Conservation (phyloP, 768 basidiomycete species). For the Multifurca ochricompacta region DNA sequence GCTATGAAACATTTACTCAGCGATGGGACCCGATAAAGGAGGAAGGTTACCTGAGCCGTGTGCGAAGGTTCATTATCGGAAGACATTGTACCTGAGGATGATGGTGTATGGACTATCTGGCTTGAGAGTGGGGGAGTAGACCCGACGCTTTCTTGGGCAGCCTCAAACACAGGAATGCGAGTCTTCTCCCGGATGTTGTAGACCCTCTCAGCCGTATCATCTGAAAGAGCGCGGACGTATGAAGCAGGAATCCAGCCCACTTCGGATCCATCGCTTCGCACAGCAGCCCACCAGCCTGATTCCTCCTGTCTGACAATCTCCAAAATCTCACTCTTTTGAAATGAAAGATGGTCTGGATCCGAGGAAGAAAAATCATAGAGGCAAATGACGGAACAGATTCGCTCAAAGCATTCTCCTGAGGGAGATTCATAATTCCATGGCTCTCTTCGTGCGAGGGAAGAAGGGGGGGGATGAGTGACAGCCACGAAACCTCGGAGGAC, state of each 20-base stretch:
- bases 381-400: constrained; percentile 50
- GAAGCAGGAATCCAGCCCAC: constrained; percentile 75
- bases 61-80: constrained; percentile 5
- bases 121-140: constrained; percentile 30
- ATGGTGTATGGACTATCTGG: constrained; percentile 10
- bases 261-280: constrained; percentile 41
- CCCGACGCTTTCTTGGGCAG: constrained; percentile 35
- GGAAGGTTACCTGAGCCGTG: neutral
- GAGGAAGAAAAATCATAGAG: constrained; percentile 59
- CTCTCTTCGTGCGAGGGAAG: neutral
- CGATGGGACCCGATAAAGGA: neutral
- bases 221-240: constrained; percentile 50
- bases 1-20: neutral
- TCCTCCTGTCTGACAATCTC: constrained; percentile 60
- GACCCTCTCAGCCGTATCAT: constrained; percentile 44
- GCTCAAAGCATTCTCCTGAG: constrained; percentile 27
- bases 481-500: neutral
- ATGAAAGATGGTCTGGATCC: constrained; percentile 54
- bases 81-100: neutral
- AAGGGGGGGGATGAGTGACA: neutral
- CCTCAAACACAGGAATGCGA: constrained; percentile 37
- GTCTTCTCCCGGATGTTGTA: constrained; percentile 37
- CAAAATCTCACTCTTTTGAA: constrained; percentile 59
- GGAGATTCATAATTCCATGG: constrained; percentile 21
- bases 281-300: constrained; percentile 79